Base-by-base conservation (phyloP, 768 basidiomycete genomes). In the Lactarius sp. region DNA sequence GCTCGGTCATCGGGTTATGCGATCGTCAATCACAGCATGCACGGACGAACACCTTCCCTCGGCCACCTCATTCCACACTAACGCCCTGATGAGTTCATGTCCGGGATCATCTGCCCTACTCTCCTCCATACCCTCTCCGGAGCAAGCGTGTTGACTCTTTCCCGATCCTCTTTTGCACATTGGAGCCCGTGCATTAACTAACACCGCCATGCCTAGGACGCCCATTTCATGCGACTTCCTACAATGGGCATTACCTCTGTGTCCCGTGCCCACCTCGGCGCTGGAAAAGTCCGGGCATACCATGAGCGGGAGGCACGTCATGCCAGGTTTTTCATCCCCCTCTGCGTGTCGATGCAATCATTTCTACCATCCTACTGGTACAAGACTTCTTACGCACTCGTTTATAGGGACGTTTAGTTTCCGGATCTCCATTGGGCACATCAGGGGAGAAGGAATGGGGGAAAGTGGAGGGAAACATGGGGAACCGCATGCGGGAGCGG, bases 11-110 rank as follows among this genome's bases (percentile, higher is more conserved):
- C 41, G 8, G 16, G 33, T 39, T 14, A 31, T 46, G 34, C 34
- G 34, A 47, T 46, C 39, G 50, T 7, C 39, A 56, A 41, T 37
- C 56, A 49, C 36, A 20, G 46, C 27, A 53, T 20, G 27, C 51
- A 18, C 20, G n/a, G 36, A 16, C 37, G 22, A 47, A 50, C 33
- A 27, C 39, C 12, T 49, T 39, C 34, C 27, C 27, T 27, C 47
- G 22, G 42, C 49, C 27, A 20, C 52, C 44, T 64, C 46, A 33
- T 33, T 59, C 52, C 53, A 51, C 27, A 41, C 49, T 55, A 56
- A 42, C 58, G 20, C 64, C 64, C 33, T 46, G 27, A 65, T 60
- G 54, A 60, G 41, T 56, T 65, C 64, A 65, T 65, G 59, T 60
- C 64, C 64, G 58, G 33, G 41, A 10, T 55, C 58, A 53, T 55